Evolutionary conservation across 2,329 filamentous ascomycete species (phyloP).

Genomic region (Colletotrichum karsti): DNA sequence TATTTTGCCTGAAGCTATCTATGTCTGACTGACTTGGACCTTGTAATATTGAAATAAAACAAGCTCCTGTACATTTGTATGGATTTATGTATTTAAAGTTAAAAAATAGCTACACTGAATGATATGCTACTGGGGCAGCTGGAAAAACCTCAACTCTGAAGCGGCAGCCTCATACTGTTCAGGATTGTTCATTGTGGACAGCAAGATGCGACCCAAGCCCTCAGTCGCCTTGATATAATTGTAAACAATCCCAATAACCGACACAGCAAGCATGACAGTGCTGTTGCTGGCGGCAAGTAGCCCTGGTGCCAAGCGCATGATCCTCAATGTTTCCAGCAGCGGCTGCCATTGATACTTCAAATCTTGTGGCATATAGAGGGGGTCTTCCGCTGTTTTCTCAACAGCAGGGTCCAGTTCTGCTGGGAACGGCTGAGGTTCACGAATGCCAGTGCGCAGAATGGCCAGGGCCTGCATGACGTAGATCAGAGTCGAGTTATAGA

Average conservation of each 20-base stretch:
- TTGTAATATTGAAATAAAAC: too few relatives aligned
- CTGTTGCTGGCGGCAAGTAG: background rate
- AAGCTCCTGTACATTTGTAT: too few relatives aligned
- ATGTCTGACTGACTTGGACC: too few relatives aligned
- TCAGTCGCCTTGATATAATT: background rate
- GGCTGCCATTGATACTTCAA: slow-evolving; percentile 14
- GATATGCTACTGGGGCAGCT: too few relatives aligned
- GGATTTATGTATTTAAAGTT: too few relatives aligned
- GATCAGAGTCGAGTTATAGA: slow-evolving; percentile 7
- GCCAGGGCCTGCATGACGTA: background rate
- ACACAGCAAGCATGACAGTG: background rate
- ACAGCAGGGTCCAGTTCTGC: background rate
- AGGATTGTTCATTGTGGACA: background rate
- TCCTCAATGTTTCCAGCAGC: background rate
- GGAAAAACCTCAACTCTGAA: too few relatives aligned
- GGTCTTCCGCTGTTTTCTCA: background rate
- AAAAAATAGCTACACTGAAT: too few relatives aligned
- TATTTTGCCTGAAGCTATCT: too few relatives aligned
- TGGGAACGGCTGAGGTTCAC: background rate
- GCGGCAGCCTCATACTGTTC: background rate
- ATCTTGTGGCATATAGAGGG: slow-evolving; percentile 5
- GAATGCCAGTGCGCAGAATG: background rate
- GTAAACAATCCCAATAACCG: slow-evolving; percentile 1
- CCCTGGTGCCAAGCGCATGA: background rate
- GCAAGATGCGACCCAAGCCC: background rate